Evolutionary conservation across 805 yeast genomes (phyloP), one percentile per base, ranked within the genome.

Genomic region (Saccharomycopsis selenospora): DNA sequence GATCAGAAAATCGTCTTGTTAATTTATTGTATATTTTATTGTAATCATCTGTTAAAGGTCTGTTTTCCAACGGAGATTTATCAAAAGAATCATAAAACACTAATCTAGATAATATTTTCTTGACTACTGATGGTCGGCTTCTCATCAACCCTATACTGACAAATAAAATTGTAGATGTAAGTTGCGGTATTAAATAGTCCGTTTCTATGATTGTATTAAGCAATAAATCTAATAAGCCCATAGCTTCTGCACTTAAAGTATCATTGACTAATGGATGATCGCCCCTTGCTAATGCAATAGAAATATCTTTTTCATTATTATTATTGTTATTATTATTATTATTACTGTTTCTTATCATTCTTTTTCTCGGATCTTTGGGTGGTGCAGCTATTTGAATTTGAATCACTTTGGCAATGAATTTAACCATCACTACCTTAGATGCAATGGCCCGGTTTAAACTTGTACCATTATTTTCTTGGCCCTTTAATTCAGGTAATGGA

Each of bases 201-300:
- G 79, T 84, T 28, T 73, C 79, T 36, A 71, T 68, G 47, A 90
- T 67, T 14, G 73, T 67, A 41, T 70, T 67, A 42, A 88, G 66
- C 26, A 91, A 61, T 29, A 78, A 62, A 56, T 88, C 96, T 29
- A 93, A 66, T 48, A 85, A 66, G 2, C 73, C 80, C 47, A 73
- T 75, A 0, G 90, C 83, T 61, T 90, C 95, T 4, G 82, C 76
- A 55, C 83, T 88, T 53, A 89, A 64, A 20, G 68, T 62, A 7
- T 68, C 69, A 46, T 76, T 75, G 40, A 89, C 70, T 36, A 85
- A 75, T 1, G 88, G 78, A 59, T 91, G 96, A 48, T 69, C 72
- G 0, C 73, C 62, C 18, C 71, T 70, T 2, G 80, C 79, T 48
- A 70, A 62, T 2, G 75, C 60, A 42, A 81, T 64, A 7, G 83